Base-by-base conservation (phyloP, 1,284 basidiomycete species). In the Mycosarcoma mackinlayi region DNA sequence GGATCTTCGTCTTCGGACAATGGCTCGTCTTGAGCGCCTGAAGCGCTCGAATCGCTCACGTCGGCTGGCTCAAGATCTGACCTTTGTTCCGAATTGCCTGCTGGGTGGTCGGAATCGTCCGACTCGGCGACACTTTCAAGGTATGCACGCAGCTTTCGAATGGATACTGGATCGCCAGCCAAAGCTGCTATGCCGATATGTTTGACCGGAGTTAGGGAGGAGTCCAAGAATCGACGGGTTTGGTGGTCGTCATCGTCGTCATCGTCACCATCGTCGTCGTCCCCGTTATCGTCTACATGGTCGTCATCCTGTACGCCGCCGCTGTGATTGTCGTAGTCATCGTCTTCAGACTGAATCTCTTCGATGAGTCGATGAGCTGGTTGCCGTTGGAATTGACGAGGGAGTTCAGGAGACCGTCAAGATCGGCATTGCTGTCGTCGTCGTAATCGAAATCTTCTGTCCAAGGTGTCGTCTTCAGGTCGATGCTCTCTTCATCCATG, bases 401-500 rank as follows among this genome's bases (percentile, higher is more conserved):
- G 24, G 30, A 27, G 38, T 52, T 53, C 37, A 60, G 30, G 21
- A 62, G 31, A 28, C 31, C 40, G n/a, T 65, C 42, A 5, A 53
- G 14, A 21, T 50, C 52, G 41, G 49, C 30, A 9, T 66, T 40
- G 42, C 52, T 56, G 16, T 59, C 62, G 13, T 62, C 51, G 31
- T 68, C 63, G 19, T 68, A 66, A 13, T 65, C 70, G 7, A 60
- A 61, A 2, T 72, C 67, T 18, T 74, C 70, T n/a, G 24, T 76
- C 75, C 1, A 45, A 49, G 14, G 52, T 53, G 53, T 65, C 62
- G 11, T 55, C 64, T 50, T 69, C 62, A 13, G 54, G 31, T 70
- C 62, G 51, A 64, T 59, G n/a, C 61, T 67, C n/a, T 73, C 53
- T 44, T 66, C 73, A 25, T 74, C 67, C 51, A 71, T 52, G 9